Evolutionary conservation across 768 basidiomycete species (phyloP), one percentile per base, ranked within the genome.

Genomic region (Kondoa malvinella): DNA sequence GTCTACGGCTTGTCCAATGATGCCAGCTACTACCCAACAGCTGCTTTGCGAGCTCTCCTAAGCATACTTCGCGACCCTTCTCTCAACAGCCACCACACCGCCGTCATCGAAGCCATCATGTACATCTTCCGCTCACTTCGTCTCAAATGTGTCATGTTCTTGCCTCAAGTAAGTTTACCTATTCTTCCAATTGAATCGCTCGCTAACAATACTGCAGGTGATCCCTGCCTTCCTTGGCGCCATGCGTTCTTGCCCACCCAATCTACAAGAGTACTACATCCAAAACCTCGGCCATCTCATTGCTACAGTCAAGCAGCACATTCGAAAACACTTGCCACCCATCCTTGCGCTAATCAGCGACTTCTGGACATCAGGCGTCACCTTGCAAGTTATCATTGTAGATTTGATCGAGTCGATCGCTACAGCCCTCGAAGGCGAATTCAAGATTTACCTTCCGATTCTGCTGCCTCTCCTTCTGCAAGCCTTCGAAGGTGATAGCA

Each of bases 61-160:
- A 82, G 84, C 56, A 87, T 99, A 68, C 77, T 99, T 70, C 88
- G 86, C 75, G 95, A 99, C 76, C 86, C 88, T 66, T 85, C 91
- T 0, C 81, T 95, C 69, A 87, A 83, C 73, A 85, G 81, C 67
- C 86, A 89, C 73, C 92, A 96, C 73, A 87, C 95, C 74, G 87
- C 86, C 27, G 94, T 92, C 60, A 92, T 97, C 67, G 92, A 97
- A 76, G 92, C 92, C 1, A 87, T 99, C 72, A 96, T 97, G 90
- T 87, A 90, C 59, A 97, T 99, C 69, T 99, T 97, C 82, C 92
- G 92, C 77, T 95, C 92, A 0, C 92, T 97, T 75, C 92, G 94
- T 16, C 79, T 97, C 75, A 92, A 92, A 81, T 95, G 91, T 76
- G 92, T 94, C 25, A 84, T 88, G 1, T 97, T 96, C 78, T 78